Conservation (phyloP, 1,139 yeast genomes). For the Candida sanyaensis region DNA sequence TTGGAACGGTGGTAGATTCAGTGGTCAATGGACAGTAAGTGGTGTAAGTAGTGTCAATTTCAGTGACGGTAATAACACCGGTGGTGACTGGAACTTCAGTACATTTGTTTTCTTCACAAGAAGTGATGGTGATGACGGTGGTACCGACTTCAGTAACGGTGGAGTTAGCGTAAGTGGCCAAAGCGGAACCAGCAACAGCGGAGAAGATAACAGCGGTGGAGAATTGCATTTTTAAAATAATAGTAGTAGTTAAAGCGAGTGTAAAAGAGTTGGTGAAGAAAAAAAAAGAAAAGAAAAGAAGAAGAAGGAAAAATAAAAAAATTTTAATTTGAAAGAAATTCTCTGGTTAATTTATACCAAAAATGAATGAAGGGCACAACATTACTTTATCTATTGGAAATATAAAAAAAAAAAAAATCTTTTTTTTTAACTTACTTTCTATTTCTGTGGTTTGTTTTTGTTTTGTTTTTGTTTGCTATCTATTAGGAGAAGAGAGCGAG, state of each 20-base stretch:
- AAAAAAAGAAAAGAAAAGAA: conserved; percentile 2
- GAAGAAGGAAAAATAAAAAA: too few relatives aligned
- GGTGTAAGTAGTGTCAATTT: conserved; percentile 28
- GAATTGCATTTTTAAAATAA: conserved; percentile 30
- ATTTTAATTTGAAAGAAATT: not conserved
- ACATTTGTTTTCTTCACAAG: conserved; percentile 42
- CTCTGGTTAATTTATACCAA: not conserved
- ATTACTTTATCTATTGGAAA: not conserved
- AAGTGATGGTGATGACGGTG: conserved; percentile 48
- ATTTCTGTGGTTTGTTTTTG: too few relatives aligned
- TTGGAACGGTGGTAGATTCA: conserved; percentile 16
- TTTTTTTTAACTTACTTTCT: not conserved
- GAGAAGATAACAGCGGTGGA: conserved; percentile 23
- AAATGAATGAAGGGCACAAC: not conserved
- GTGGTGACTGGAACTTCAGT: conserved; percentile 30
- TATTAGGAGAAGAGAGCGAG: too few relatives aligned
- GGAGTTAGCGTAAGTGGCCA: conserved; percentile 19
- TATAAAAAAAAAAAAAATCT: not conserved
- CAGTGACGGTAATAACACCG: conserved; percentile 34
- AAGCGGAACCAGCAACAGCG: conserved; percentile 7
- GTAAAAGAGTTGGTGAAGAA: conserved; percentile 4
- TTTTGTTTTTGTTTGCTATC: too few relatives aligned
- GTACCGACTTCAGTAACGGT: conserved; percentile 30
- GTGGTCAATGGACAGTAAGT: conserved; percentile 32
- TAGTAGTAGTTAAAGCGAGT: conserved; percentile 2